A percentile compares a stretch with the other conserved stretches of the same genome.
These are phyloP conservation scores for Gyrodon lividus DNA, from an alignment of 768 basidiomycete genomes.

Conservation along the genomic window DNA sequence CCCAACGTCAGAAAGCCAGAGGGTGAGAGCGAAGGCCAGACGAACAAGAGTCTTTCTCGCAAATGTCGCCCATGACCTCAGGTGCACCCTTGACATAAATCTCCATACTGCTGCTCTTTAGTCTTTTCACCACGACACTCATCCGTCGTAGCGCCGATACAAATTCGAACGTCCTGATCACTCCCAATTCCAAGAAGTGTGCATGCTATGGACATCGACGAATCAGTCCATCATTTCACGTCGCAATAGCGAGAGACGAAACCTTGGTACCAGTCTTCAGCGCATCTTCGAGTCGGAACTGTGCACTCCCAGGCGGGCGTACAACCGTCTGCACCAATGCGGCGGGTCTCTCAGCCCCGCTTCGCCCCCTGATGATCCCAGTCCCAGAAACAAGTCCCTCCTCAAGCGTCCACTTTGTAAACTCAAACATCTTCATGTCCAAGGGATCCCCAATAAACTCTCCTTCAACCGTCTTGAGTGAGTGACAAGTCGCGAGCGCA, in stretches of 20 bases:
- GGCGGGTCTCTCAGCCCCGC: conserved; percentile 66
- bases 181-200: conserved; percentile 95
- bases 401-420: conserved; percentile 94
- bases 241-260: conserved; percentile 11
- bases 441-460: conserved; percentile 93
- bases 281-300: conserved; percentile 92
- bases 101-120: conserved; percentile 95
- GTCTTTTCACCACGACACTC: conserved; percentile 96
- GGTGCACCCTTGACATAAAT: conserved; percentile 99
- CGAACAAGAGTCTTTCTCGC: conserved; percentile 88
- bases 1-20: conserved; percentile 12
- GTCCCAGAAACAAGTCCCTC: conserved; percentile 79
- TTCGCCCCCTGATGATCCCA: conserved; percentile 64
- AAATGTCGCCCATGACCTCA: conserved; percentile 96
- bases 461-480: conserved; percentile 85
- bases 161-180: conserved; percentile 95
- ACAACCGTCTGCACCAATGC: conserved; percentile 96
- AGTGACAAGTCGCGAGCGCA: conserved; percentile 95
- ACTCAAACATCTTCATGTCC: conserved; percentile 97
- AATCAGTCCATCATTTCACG: conserved; percentile 1
- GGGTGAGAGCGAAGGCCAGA: conserved; percentile 9
- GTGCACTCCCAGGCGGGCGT: conserved; percentile 88
- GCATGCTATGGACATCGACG: conserved; percentile 61
- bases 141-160: conserved; percentile 90
- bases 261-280: conserved; percentile 82